These are phyloP conservation scores for Malassezia psittaci DNA, from an alignment of 1,284 basidiomycete genomes.

Conservation along the genomic window DNA sequence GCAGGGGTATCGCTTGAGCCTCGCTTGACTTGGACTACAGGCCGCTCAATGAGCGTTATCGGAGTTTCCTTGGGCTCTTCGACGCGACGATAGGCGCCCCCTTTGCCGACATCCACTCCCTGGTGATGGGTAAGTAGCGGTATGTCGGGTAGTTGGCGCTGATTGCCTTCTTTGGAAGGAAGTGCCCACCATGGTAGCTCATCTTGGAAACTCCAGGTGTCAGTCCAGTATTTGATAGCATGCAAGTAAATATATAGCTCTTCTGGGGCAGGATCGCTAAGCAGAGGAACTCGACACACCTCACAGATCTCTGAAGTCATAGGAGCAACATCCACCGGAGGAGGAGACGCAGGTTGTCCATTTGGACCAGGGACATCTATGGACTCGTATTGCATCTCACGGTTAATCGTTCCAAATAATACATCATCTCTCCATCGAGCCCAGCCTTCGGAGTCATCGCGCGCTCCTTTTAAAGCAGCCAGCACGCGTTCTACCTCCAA, in stretches of 20 bases:
- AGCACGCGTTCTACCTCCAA: conserved; percentile 38
- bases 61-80: background rate
- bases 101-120: conserved; percentile 1
- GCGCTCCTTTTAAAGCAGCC: conserved; percentile 39
- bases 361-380: conserved; percentile 38
- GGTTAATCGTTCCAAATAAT: conserved; percentile 34
- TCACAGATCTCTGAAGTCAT: conserved; percentile 29
- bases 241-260: conserved; percentile 46
- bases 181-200: conserved; percentile 45
- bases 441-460: conserved; percentile 45
- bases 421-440: conserved; percentile 44
- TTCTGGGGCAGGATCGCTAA: conserved; percentile 36
- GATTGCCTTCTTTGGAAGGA: conserved; percentile 22
- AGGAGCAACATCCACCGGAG: conserved; percentile 18
- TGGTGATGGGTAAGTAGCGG: conserved; percentile 8
- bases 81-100: conserved; percentile 1
- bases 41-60: background rate
- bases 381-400: conserved; percentile 31
- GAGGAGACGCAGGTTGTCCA: conserved; percentile 22
- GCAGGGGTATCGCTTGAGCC: background rate
- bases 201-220: conserved; percentile 44
- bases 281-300: conserved; percentile 36
- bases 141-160: background rate
- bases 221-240: conserved; percentile 47
- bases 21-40: background rate